Conservation (phyloP, 2,329 filamentous ascomycete genomes). For the Myriosclerotinia scirpicola region DNA sequence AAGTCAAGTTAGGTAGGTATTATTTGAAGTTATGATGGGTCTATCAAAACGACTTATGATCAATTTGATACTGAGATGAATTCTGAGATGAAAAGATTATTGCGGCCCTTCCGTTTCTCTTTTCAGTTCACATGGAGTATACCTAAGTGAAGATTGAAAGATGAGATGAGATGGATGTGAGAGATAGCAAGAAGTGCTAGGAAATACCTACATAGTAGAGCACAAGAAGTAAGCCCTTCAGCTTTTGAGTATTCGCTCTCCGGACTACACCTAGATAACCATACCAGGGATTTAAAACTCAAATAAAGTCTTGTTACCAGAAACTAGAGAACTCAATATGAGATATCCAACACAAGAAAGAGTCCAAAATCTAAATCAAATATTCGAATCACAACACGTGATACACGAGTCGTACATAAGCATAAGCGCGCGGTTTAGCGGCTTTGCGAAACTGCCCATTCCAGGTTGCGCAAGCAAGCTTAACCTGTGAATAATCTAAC, state of each 20-base stretch:
- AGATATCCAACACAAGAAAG: neutral
- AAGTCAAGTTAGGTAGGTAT: no score
- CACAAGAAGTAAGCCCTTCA: no score
- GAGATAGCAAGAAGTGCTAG: neutral
- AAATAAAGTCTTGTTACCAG: neutral
- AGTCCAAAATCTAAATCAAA: neutral
- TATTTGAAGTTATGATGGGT: no score
- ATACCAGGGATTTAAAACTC: neutral
- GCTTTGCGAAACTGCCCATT: slow-evolving; percentile 10
- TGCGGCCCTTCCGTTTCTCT: no score
- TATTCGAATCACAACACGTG: neutral
- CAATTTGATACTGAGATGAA: no score
- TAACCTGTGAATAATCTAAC: neutral
- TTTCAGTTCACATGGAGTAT: no score
- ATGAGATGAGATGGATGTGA: neutral
- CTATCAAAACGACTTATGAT: no score
- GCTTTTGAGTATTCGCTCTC: no score
- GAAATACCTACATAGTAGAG: no score
- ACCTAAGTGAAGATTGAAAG: neutral
- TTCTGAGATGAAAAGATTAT: no score
- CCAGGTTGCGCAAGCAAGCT: neutral
- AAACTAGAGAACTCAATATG: neutral
- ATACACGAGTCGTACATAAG: neutral
- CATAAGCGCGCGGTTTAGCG: slow-evolving; percentile 15
- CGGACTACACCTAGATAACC: no score